Evolutionary conservation across 768 basidiomycete species (phyloP).

Genomic region (Termitomyces sp.): DNA sequence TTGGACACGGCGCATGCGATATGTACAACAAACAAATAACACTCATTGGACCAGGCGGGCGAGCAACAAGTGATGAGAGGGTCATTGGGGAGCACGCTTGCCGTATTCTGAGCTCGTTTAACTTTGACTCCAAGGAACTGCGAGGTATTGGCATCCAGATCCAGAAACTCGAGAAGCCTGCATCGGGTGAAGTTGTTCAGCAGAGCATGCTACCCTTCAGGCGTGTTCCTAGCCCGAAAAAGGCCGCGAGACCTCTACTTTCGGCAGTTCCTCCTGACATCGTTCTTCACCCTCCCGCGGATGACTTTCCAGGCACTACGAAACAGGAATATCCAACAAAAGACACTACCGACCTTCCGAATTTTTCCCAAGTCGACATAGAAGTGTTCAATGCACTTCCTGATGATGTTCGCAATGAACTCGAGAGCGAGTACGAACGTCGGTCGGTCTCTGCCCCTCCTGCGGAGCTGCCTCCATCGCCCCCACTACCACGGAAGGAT

Average conservation of each 20-base stretch:
- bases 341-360: conserved; percentile 44
- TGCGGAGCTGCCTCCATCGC: conserved; percentile 11
- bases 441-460: conserved; percentile 48
- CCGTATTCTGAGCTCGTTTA: conserved; percentile 65
- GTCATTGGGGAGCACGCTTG: conserved; percentile 76
- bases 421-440: conserved; percentile 61
- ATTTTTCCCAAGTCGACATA: conserved; percentile 72
- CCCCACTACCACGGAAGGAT: conserved; percentile 15
- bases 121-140: conserved; percentile 81
- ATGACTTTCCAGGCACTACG: conserved; percentile 4
- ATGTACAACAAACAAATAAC: conserved; percentile 70
- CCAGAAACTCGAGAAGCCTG: conserved; percentile 70
- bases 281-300: conserved; percentile 16
- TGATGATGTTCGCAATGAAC: conserved; percentile 59
- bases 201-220: conserved; percentile 63
- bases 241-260: conserved; percentile 5
- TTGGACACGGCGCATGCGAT: conserved; percentile 88
- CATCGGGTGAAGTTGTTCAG: conserved; percentile 24
- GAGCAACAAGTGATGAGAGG: conserved; percentile 66
- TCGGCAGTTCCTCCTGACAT: conserved; percentile 9
- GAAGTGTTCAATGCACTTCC: conserved; percentile 69
- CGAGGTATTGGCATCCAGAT: conserved; percentile 91
- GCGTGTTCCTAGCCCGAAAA: conserved; percentile 11
- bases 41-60: conserved; percentile 53
- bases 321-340: conserved; percentile 13